Evolutionary conservation across 805 yeast species (phyloP), one percentile per base, ranked within the genome.

Genomic region (Monosporozyma aerobia): DNA sequence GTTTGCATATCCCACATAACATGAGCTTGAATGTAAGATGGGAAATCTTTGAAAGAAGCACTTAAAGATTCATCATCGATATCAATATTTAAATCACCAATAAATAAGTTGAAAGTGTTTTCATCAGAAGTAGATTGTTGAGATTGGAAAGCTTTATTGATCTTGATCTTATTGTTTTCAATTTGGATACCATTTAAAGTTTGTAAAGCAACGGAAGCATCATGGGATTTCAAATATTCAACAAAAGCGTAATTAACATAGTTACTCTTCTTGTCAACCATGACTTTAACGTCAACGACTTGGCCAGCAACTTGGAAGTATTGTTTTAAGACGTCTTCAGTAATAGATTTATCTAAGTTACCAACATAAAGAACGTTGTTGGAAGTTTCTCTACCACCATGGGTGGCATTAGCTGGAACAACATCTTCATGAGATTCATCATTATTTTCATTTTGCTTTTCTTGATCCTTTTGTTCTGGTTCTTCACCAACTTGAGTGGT

Each of bases 1-100:
- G 94, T 85, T 67, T 87, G 90, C 95, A 88, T 87, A 67, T 90
- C 96, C 96, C 97, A 89, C 96, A 89, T 90, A 33, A 89, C 96
- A 60, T 89, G 90, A 11, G 95, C 96, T 67, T 87, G 94, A 47
- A 80, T 72, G 61, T 86, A 72, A 1, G 89, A 77, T 16, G 74
- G 73, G 66, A 78, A 85, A 52, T 73, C 72, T 5, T 72, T 59
- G 63, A 89, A 89, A 11, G 85, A 74, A 45, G 68, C 70, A 50
- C 74, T 74, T 56, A 89, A 75, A 16, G 79, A 64, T 58, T 85
- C 95, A 69, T 90, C 96, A 63, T 86, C 83, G 39, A 90, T 83
- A 61, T 90, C 95, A 7, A 85, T 76, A 41, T 88, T 81, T 59
- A 89, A 76, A 65, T 90, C 96, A 54, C 97, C 96, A 33, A 90